These are phyloP conservation scores for Pythium brachiatum DNA, from an alignment of 352 stramenopile genomes.

Conservation along the genomic window DNA sequence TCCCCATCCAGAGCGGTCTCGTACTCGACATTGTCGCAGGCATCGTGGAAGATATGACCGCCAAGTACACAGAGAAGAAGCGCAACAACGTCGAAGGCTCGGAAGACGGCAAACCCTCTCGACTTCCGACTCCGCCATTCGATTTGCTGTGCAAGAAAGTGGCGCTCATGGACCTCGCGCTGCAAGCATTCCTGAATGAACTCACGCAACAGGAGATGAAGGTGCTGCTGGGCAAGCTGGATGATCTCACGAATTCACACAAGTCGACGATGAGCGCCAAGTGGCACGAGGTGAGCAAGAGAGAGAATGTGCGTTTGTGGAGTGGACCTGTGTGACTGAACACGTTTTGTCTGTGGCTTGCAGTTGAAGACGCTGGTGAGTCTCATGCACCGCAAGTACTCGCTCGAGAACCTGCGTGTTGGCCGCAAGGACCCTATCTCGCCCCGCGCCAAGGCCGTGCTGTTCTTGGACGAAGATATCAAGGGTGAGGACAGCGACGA, in stretches of 20 bases:
- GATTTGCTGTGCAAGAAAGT: conserved; percentile 82
- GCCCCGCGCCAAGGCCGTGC: conserved; percentile 1
- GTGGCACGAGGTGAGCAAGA: conserved; percentile 65
- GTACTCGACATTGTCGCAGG: conserved; percentile 79
- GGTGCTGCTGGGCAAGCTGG: conserved; percentile 67
- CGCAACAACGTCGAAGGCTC: conserved; percentile 22
- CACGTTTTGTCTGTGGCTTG: neutral
- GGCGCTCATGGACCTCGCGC: conserved; percentile 76
- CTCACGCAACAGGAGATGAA: conserved; percentile 67
- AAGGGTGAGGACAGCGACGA: conserved; percentile 7
- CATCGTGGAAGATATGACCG: conserved; percentile 75
- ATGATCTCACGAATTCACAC: conserved; percentile 63
- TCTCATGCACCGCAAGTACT: conserved; percentile 86
- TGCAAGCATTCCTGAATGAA: conserved; percentile 77
- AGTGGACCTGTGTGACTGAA: neutral
- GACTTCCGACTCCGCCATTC: conserved; percentile 38
- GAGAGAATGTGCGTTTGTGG: neutral
- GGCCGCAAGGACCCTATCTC: conserved; percentile 35
- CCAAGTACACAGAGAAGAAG: conserved; percentile 66
- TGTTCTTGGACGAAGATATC: conserved; percentile 22
- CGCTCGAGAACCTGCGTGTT: conserved; percentile 71
- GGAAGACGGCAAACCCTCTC: neutral
- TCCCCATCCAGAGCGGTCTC: conserved; percentile 70
- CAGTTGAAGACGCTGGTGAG: conserved; percentile 81
- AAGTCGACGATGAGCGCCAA: conserved; percentile 81